phyloP scores from a whole-genome alignment of 352 stramenopile species.

The Globisporangium orthogonon region DNA sequence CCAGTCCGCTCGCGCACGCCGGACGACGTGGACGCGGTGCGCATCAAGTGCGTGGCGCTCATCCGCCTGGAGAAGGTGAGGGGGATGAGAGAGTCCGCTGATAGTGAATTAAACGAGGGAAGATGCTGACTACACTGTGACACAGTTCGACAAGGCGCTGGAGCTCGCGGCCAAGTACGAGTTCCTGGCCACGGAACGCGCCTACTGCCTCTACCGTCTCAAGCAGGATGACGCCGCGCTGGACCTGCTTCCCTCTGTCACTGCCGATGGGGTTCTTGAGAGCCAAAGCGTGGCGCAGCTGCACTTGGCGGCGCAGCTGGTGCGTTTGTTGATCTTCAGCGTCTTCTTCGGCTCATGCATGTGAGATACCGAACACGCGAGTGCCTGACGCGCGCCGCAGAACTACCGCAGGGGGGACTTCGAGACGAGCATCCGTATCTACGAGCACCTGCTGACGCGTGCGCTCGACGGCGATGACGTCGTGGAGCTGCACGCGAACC shows the following conservation, averaged over 20 bases:
- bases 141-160: slow-evolving; percentile 79
- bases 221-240: slow-evolving; percentile 70
- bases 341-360: no score
- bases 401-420: slow-evolving; percentile 67
- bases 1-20: slow-evolving; percentile 67
- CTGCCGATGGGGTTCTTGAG: slow-evolving; percentile 13
- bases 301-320: slow-evolving; percentile 67
- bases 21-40: slow-evolving; percentile 70
- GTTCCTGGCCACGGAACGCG: slow-evolving; percentile 53
- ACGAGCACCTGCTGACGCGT: slow-evolving; percentile 55
- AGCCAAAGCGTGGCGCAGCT: slow-evolving; percentile 35
- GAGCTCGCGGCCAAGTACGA: slow-evolving; percentile 69
- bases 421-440: slow-evolving; percentile 60
- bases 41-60: slow-evolving; percentile 77
- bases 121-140: not conserved
- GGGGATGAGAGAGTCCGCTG: not conserved
- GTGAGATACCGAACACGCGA: no score
- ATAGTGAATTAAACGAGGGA: not conserved
- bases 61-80: slow-evolving; percentile 74
- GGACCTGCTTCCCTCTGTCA: slow-evolving; percentile 19
- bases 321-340: slow-evolving; percentile 10
- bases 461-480: slow-evolving; percentile 54
- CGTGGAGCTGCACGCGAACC: slow-evolving; percentile 73
- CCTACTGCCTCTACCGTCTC: slow-evolving; percentile 79
- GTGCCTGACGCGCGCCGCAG: slow-evolving; percentile 13